Percentiles rank a stretch among this genome's conserved stretches.
phyloP scores from a whole-genome alignment of 1,139 yeast species.

The Lizanozyma gosingica region DNA sequence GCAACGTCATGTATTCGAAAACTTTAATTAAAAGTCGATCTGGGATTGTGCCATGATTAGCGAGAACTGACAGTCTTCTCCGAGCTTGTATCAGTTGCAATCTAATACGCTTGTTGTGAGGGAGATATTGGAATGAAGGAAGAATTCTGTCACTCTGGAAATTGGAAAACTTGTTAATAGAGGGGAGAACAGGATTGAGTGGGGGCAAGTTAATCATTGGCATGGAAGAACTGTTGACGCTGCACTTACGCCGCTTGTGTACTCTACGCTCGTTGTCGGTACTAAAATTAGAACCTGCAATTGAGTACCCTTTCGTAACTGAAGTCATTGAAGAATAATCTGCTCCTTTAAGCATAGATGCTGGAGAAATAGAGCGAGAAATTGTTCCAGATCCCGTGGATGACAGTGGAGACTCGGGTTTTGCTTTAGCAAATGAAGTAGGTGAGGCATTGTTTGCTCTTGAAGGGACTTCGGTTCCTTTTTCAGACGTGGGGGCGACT shows the following conservation, averaged over 20 bases:
- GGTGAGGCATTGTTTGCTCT: slow-evolving; percentile 1
- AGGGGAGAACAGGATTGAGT: slow-evolving; percentile 24
- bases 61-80: slow-evolving; percentile 48
- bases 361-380: slow-evolving; percentile 20
- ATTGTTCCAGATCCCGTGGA: slow-evolving; percentile 3
- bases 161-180: slow-evolving; percentile 22
- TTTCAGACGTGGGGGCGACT: neutral
- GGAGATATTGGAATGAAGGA: slow-evolving; percentile 36
- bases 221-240: slow-evolving; percentile 2
- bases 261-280: neutral
- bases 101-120: slow-evolving; percentile 44
- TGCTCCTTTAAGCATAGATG: slow-evolving; percentile 6
- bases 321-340: slow-evolving; percentile 4
- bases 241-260: slow-evolving; percentile 7
- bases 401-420: slow-evolving; percentile 3
- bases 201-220: slow-evolving; percentile 19
- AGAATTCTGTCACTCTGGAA: slow-evolving; percentile 8
- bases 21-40: slow-evolving; percentile 46
- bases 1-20: slow-evolving; percentile 44
- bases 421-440: neutral
- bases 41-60: slow-evolving; percentile 45
- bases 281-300: slow-evolving; percentile 1
- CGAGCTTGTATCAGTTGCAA: slow-evolving; percentile 32
- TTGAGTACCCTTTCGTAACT: slow-evolving; percentile 3
- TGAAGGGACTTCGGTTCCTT: neutral